Evolutionary conservation across 1,139 yeast genomes (phyloP), one percentile per base, ranked within the genome.

Genomic region (Saccharomycopsis crataegensis): DNA sequence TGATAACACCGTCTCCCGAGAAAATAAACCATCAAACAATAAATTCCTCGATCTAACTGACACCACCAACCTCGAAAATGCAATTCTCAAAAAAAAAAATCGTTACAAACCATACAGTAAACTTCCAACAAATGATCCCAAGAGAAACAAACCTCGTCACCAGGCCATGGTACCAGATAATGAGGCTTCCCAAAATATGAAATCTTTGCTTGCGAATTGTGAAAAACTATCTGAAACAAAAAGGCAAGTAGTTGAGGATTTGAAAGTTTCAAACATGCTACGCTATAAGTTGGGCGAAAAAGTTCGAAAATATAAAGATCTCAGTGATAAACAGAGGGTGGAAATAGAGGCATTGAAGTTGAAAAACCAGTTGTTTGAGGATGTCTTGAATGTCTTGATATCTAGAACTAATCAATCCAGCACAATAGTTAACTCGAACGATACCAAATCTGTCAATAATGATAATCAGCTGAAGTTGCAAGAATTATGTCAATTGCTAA

Each of bases 281-380:
- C 16, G 34, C 17, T 28, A 34, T 28, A 17, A 49, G 42, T 12
- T 49, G 8, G 17, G 14, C 2, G 33, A 43, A 8, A 49, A 49
- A 33, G 40, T 49, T 16, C 38, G 11, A 5, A 49, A 49, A 33
- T 43, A 43, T 36, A 43, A 43, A 32, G 12, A 28, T 9, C 14
- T n/a, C 11, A 8, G 42, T 9, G 32, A 6, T 12, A 41, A 12
- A 7, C 52, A 49, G 31, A 7, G 16, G 28, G 8, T 8, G 31
- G 52, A 49, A 37, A 49, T 49, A 3, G 52, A 49, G 33, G n/a
- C 31, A 11, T 17, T 49, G 16, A 31, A 34, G 32, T 17, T 49
- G 11, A 43, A 49, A 34, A 49, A 49, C 16, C 40, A 43, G 6
- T 28, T 49, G 17, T 49, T 43, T 34, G 37, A 43, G n/a, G 5